Conservation (phyloP, 768 basidiomycete species). For the Leccinum ochraceum region DNA sequence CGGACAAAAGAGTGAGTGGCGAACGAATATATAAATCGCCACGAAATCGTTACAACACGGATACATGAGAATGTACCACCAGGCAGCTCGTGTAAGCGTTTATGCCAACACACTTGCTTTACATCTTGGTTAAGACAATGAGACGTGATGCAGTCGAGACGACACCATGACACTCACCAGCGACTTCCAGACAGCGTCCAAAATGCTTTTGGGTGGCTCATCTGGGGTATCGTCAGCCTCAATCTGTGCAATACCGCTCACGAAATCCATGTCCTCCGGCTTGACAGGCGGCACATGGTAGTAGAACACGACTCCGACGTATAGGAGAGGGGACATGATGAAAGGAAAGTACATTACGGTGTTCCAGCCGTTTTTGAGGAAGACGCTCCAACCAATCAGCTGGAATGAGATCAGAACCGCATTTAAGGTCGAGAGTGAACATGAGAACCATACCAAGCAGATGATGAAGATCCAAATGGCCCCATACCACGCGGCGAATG, state of each 20-base stretch:
- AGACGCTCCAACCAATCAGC: too few relatives aligned
- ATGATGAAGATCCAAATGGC: slow-evolving; percentile 41
- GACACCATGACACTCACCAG: slow-evolving; percentile 51
- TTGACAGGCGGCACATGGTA: slow-evolving; percentile 24
- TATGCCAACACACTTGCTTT: background rate
- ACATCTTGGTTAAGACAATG: slow-evolving; percentile 21
- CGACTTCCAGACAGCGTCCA: slow-evolving; percentile 78
- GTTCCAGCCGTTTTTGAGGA: too few relatives aligned
- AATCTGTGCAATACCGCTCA: slow-evolving; percentile 65
- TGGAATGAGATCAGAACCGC: slow-evolving; percentile 31
- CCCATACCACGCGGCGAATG: slow-evolving; percentile 69
- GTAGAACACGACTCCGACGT: slow-evolving; percentile 55
- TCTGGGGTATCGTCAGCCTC: slow-evolving; percentile 73
- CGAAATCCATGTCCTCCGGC: slow-evolving; percentile 82
- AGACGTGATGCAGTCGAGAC: background rate
- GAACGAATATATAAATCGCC: too few relatives aligned
- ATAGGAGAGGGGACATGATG: slow-evolving; percentile 74
- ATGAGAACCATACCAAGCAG: slow-evolving; percentile 53
- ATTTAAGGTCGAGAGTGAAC: background rate
- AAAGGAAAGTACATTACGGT: slow-evolving; percentile 70
- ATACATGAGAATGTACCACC: background rate
- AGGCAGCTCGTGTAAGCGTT: background rate
- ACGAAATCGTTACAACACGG: background rate
- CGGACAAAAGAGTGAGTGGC: too few relatives aligned
- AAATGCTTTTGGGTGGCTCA: slow-evolving; percentile 63